phyloP scores from a whole-genome alignment of 1,284 basidiomycete genomes.

The Cutaneotrichosporon cavernicola region DNA sequence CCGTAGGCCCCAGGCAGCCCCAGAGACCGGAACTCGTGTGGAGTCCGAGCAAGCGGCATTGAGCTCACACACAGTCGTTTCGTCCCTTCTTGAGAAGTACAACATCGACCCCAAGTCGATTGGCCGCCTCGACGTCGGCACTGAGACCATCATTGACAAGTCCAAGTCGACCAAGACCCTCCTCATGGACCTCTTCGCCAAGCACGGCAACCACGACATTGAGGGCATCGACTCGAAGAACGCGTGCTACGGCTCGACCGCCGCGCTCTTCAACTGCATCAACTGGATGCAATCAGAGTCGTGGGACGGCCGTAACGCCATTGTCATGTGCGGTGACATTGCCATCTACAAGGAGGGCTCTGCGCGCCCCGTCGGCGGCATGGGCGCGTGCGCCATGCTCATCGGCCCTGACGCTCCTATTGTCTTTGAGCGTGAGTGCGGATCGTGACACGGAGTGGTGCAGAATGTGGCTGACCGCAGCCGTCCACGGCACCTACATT shows the following conservation, averaged over 20 bases:
- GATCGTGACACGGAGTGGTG: background rate
- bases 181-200: conserved; percentile 95
- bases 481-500: conserved; percentile 96
- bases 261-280: conserved; percentile 94
- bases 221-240: conserved; percentile 99
- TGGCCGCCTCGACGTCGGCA: conserved; percentile 95
- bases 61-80: conserved; percentile 65
- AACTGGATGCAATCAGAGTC: conserved; percentile 95
- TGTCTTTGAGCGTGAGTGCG: conserved; percentile 83
- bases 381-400: conserved; percentile 90
- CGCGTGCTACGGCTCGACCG: conserved; percentile 98
- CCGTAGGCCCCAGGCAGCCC: background rate
- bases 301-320: conserved; percentile 98
- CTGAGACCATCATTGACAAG: conserved; percentile 99
- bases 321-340: conserved; percentile 96
- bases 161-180: conserved; percentile 99
- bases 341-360: conserved; percentile 96
- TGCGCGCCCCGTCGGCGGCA: conserved; percentile 94
- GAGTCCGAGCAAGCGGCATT: background rate
- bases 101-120: conserved; percentile 94
- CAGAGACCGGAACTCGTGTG: background rate
- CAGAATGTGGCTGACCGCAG: conserved; percentile 55
- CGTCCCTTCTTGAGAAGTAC: conserved; percentile 87
- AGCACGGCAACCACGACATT: conserved; percentile 86
- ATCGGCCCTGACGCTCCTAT: conserved; percentile 95